Evolutionary conservation across 352 stramenopile species (phyloP).

Genomic region (Globisporangium alternatum): DNA sequence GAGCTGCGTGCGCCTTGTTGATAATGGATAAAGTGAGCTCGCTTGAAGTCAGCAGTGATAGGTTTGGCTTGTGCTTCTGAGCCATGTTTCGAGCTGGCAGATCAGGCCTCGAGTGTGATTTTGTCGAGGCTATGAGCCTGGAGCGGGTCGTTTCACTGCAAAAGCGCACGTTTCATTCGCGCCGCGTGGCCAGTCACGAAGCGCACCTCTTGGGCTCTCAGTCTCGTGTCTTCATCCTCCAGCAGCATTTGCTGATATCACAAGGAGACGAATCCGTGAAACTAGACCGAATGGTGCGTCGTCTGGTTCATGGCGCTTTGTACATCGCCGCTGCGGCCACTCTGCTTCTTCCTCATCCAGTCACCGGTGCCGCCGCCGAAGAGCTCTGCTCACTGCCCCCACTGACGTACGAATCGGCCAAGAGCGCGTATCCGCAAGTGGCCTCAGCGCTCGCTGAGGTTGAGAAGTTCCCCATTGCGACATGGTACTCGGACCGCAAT

Average conservation of each 20-base stretch:
- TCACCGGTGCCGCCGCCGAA: background rate
- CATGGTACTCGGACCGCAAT: constrained; percentile 54
- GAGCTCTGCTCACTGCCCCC: constrained; percentile 7
- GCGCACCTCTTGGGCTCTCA: background rate
- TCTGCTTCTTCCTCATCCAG: no score
- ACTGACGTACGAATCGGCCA: constrained; percentile 19
- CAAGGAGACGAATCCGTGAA: no score
- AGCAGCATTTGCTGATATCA: background rate
- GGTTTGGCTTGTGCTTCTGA: no score
- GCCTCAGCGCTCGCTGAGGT: constrained; percentile 33
- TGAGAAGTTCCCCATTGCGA: constrained; percentile 39
- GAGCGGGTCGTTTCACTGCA: background rate
- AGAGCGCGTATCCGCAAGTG: constrained; percentile 34
- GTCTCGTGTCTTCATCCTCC: no score
- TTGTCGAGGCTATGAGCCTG: no score
- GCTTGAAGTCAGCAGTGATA: no score
- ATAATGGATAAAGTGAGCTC: no score
- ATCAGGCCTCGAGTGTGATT: no score
- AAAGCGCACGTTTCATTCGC: background rate
- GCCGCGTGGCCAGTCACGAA: background rate
- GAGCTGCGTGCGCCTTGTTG: no score
- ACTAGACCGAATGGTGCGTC: background rate
- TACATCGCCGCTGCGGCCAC: no score
- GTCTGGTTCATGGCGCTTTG: background rate
- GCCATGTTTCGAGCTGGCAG: no score